Evolutionary conservation across 805 yeast genomes (phyloP), one percentile per base, ranked within the genome.

Genomic region (Sungouiella thailandica): DNA sequence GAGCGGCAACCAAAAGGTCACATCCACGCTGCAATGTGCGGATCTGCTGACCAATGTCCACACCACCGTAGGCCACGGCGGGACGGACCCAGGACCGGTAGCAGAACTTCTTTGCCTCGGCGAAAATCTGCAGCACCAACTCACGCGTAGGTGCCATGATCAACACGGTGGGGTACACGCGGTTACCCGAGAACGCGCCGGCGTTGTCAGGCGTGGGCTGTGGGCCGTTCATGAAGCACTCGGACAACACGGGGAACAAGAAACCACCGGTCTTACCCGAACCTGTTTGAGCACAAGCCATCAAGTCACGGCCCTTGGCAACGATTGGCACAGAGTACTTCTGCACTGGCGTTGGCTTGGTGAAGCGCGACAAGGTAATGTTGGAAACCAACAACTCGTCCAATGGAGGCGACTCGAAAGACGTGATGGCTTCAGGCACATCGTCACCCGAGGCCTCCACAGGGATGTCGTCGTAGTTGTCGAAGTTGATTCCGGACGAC

Each of bases 211-310:
- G 66, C 27, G 62, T 56, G 39, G 76, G 70, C 39, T 85, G 73
- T 36, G 98, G 98, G 34, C 98, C 98, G 52, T 72, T 76, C 61
- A 76, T 70, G 69, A 82, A 93, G 41, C 94, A 84, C 70, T 88
- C 88, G 31, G 95, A 83, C 52, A 93, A 74, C 36, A 93, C 95
- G 45, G 99, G 98, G 84, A 93, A 93, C 60, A 93, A 72, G 76
- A 93, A 93, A 49, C 98, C 99, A 76, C 97, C 98, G 58, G 99
- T 93, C 72, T 93, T 93, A 78, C 99, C 99, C 39, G 97, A 89
- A 82, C 96, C 96, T 50, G 96, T 86, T 72, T 87, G 96, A 40
- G 96, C 96, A 77, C 96, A 87, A 23, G 96, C 96, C 96, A 86
- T 87, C 67, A 86, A 75, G 66, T 86, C 96, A 67, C 96, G 78